These are phyloP conservation scores for Tieghemostelium lacteum DNA, from an alignment of 78 protist species.

Conservation along the genomic window DNA sequence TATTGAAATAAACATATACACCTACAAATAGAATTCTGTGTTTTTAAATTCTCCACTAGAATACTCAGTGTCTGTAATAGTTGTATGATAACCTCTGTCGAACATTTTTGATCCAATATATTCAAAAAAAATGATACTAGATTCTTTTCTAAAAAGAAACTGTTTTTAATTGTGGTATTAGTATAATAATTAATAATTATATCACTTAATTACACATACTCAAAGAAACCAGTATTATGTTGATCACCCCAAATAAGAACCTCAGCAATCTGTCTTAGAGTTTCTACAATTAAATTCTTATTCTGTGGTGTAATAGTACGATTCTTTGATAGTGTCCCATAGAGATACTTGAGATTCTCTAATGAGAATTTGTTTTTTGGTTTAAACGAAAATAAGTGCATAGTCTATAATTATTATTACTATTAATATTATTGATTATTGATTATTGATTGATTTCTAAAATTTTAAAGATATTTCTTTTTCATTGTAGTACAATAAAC, in stretches of 20 bases:
- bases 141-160: conserved; percentile 76
- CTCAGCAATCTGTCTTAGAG: conserved; percentile 89
- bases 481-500: too few species aligned
- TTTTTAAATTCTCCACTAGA: conserved; percentile 85
- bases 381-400: conserved; percentile 56
- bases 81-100: conserved; percentile 79
- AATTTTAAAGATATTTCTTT: too few species aligned
- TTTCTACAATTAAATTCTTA: conserved; percentile 80
- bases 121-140: conserved; percentile 56
- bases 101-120: conserved; percentile 71
- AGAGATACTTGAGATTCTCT: conserved; percentile 69
- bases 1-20: neutral
- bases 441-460: neutral
- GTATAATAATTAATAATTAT: neutral
- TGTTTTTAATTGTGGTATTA: neutral
- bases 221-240: conserved; percentile 83
- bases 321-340: conserved; percentile 46
- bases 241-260: conserved; percentile 95
- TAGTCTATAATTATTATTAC: neutral
- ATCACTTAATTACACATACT: conserved; percentile 12
- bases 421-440: neutral
- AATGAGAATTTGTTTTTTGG: conserved; percentile 78
- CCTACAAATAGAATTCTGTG: conserved; percentile 84
- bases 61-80: conserved; percentile 90
- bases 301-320: conserved; percentile 49